Conservation (phyloP, 1,284 basidiomycete species). For the Neotropicomus parvogracilis region DNA sequence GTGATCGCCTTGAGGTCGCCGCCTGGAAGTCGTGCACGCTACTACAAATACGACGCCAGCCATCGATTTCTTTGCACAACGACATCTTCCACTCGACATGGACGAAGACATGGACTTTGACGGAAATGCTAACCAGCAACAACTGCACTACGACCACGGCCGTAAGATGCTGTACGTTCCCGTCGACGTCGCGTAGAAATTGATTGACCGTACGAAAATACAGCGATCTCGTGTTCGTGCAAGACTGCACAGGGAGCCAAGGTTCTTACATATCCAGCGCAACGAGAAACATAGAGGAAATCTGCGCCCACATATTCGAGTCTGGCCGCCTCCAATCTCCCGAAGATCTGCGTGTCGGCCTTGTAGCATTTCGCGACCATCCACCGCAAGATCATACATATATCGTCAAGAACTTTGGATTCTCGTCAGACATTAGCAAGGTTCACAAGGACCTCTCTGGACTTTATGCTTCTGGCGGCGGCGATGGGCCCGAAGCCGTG, state of each 20-base stretch:
- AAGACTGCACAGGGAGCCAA: slow-evolving; percentile 89
- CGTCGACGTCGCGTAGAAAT: background rate
- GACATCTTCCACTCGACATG: slow-evolving; percentile 43
- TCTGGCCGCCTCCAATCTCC: slow-evolving; percentile 84
- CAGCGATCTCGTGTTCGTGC: slow-evolving; percentile 86
- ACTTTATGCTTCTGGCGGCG: slow-evolving; percentile 91
- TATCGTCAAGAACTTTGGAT: slow-evolving; percentile 90
- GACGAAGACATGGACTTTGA: slow-evolving; percentile 76
- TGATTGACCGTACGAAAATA: slow-evolving; percentile 1
- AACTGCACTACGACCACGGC: slow-evolving; percentile 39
- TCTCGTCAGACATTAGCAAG: slow-evolving; percentile 86
- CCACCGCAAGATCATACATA: slow-evolving; percentile 95
- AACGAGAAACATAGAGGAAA: slow-evolving; percentile 97
- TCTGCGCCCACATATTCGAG: slow-evolving; percentile 94
- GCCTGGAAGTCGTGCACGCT: slow-evolving; percentile 24
- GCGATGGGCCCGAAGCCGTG: slow-evolving; percentile 97
- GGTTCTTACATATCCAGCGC: slow-evolving; percentile 84
- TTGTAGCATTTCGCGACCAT: slow-evolving; percentile 91
- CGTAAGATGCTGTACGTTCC: slow-evolving; percentile 77
- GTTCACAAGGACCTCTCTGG: slow-evolving; percentile 83
- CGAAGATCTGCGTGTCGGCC: slow-evolving; percentile 88
- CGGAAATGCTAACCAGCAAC: slow-evolving; percentile 36
- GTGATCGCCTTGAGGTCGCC: slow-evolving; percentile 36
- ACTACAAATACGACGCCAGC: slow-evolving; percentile 19
- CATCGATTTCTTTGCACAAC: slow-evolving; percentile 19